Evolutionary conservation across 257 asterid species (phyloP), one percentile per base, ranked within the genome.

Genomic region (Solanum lignicaule): DNA sequence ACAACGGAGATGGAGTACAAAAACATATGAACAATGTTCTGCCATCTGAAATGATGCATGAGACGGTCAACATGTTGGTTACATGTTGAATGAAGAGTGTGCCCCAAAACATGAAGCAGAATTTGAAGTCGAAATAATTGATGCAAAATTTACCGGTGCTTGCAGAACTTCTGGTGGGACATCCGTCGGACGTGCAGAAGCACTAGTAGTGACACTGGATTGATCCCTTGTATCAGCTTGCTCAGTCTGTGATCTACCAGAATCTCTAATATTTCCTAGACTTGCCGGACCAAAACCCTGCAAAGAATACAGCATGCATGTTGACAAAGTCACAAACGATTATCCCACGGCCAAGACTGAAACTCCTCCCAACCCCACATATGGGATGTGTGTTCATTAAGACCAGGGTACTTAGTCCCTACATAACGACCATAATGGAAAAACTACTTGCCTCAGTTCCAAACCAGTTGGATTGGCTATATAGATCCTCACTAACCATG

Each of bases 141-240:
- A 89, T 39, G 55, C 39, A 48, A 90, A 89, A 71, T 87, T 78
- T 93, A 97, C 98, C 92, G 92, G 98, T 23, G 95, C 97, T 88
- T 91, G 82, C 82, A 73, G 98, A 90, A 96, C 84, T 87, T 94
- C 98, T 75, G 84, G 86, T 66, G 93, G 93, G 84, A 83, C 88
- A 86, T 90, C 88, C 75, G 88, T 83, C 25, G 86, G 85, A 76
- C 84, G 84, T 29, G 91, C 58, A 11, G 87, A 79, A 89, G 86
- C 69, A 55, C 86, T 84, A 41, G 32, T 83, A 88, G 39, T 81
- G 35, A 87, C 25, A 72, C 41, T n/a, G 82, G 91, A 83, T 65
- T 90, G 93, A 87, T 88, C 85, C 87, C 73, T 87, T 39, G 93
- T 87, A 89, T 91, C 91, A 89, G 92, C 86, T 90, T 91, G 97